These are phyloP conservation scores for Penicillium cinerascens DNA, from an alignment of 495 filamentous ascomycete genomes.

Conservation along the genomic window DNA sequence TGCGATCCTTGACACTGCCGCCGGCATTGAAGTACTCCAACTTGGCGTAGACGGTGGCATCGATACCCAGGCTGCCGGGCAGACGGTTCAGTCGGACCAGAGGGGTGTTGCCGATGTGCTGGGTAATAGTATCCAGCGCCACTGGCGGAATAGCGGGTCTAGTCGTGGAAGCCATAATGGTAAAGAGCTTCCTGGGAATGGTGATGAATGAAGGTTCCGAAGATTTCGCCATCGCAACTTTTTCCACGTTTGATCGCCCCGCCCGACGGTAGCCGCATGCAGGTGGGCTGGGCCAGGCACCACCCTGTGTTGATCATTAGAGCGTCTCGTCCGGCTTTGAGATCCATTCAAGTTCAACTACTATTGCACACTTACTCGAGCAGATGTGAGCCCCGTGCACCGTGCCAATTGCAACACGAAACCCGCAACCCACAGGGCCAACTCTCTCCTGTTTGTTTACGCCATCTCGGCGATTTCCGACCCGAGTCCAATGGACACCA, in stretches of 20 bases:
- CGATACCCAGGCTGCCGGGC: slow-evolving; percentile 83
- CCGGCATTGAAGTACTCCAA: slow-evolving; percentile 96
- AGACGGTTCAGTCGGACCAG: slow-evolving; percentile 89
- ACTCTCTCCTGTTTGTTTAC: no score
- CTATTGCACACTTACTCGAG: no score
- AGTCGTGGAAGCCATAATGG: slow-evolving; percentile 20
- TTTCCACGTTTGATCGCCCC: slow-evolving; percentile 11
- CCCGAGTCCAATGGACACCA: neutral
- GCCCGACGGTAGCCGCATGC: slow-evolving; percentile 20
- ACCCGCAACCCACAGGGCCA: no score
- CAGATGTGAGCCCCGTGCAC: no score
- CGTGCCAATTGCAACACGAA: no score
- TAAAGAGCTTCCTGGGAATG: neutral
- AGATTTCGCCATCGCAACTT: slow-evolving; percentile 12
- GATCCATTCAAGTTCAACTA: neutral
- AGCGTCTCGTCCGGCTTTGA: neutral
- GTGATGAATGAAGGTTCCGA: neutral
- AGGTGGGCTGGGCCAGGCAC: neutral
- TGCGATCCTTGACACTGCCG: slow-evolving; percentile 96
- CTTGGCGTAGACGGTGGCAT: slow-evolving; percentile 90
- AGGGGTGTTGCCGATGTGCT: slow-evolving; percentile 91
- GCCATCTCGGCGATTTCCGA: neutral
- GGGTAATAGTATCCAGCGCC: slow-evolving; percentile 55
- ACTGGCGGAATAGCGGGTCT: slow-evolving; percentile 52
- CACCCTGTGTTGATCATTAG: neutral